Percentiles rank a stretch among this genome's conserved stretches.
phyloP scores from a whole-genome alignment of 495 filamentous ascomycete species.

The Trichocladium uniseriatum region DNA sequence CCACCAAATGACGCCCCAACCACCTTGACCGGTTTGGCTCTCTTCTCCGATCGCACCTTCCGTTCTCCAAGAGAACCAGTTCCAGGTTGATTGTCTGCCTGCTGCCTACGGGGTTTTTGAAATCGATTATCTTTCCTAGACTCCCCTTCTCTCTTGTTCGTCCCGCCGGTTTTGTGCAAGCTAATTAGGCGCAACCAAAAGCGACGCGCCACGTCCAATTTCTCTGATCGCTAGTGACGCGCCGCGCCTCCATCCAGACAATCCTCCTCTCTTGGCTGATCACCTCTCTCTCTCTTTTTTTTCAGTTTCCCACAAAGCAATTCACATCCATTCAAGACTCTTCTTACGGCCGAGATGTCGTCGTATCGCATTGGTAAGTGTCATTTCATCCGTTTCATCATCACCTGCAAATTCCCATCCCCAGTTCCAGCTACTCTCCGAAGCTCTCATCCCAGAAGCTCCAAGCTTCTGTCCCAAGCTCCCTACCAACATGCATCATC shows the following conservation, averaged over 20 bases:
- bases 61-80: neutral
- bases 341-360: slow-evolving; percentile 13
- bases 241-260: too few relatives aligned
- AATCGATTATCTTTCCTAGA: neutral
- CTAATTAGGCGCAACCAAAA: too few relatives aligned
- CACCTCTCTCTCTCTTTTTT: too few relatives aligned
- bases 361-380: slow-evolving; percentile 32
- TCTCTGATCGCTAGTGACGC: too few relatives aligned
- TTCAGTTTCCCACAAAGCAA: neutral
- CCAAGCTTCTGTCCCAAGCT: too few relatives aligned
- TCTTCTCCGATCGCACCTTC: neutral
- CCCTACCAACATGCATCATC: too few relatives aligned
- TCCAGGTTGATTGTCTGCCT: neutral
- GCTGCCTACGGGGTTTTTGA: neutral
- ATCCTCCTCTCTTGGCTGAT: too few relatives aligned
- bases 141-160: neutral
- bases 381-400: neutral
- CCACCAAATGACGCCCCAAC: neutral
- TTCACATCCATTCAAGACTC: neutral
- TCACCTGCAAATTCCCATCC: too few relatives aligned
- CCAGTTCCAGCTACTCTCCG: neutral
- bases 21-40: neutral
- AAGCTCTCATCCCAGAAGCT: neutral
- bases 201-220: too few relatives aligned
- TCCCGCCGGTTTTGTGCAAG: neutral